A percentile compares a stretch with the other conserved stretches of the same genome.
These are phyloP conservation scores for Stephanodiscus minutulus DNA, from an alignment of 108 stramenopile genomes.

Conservation along the genomic window DNA sequence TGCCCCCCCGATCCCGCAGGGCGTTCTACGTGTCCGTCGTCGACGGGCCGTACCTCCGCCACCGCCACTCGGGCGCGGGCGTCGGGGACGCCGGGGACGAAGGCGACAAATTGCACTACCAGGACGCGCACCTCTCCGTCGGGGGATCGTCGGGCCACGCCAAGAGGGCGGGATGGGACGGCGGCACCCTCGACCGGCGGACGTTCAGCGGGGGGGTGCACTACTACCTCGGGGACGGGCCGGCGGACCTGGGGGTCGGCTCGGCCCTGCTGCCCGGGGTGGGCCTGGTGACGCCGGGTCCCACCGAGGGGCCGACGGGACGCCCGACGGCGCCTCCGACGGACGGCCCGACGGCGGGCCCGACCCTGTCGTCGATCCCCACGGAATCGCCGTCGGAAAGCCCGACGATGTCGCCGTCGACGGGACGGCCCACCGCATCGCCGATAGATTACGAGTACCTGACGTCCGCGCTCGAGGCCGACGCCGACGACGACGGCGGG, in stretches of 20 bases:
- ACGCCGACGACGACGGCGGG: not conserved
- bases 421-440: too few species aligned
- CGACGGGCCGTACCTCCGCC: slow-evolving; percentile 6
- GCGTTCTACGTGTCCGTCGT: not conserved
- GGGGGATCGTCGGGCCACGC: slow-evolving; percentile 8
- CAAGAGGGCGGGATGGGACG: slow-evolving; percentile 18
- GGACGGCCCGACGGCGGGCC: not conserved
- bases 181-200: slow-evolving; percentile 4
- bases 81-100: not conserved
- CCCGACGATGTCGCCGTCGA: not conserved
- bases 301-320: too few species aligned
- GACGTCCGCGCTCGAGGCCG: slow-evolving; percentile 5
- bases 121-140: slow-evolving; percentile 10
- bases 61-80: too few species aligned
- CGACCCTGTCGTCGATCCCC: too few species aligned
- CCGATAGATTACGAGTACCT: not conserved
- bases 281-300: not conserved
- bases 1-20: not conserved
- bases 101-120: not conserved
- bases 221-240: slow-evolving; percentile 3
- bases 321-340: not conserved
- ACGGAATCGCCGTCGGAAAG: not conserved
- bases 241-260: not conserved
- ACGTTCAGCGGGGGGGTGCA: slow-evolving; percentile 23
- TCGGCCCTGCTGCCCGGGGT: not conserved